A percentile compares a stretch with the other conserved stretches of the same genome.
Conservation (phyloP, 306 rosid species). For the Vigna trinervia region DNA sequence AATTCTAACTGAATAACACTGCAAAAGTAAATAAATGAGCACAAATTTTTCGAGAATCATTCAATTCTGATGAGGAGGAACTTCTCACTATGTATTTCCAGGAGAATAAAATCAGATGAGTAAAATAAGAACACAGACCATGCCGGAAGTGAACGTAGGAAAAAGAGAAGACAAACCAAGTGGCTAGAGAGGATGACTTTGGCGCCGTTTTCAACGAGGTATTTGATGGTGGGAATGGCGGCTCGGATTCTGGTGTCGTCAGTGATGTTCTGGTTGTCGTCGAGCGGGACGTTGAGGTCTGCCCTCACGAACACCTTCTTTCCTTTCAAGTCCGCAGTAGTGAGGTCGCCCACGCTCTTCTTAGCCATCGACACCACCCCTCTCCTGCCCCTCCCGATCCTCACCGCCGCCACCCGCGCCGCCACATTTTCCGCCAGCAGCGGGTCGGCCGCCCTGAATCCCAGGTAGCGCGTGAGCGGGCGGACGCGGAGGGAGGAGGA, state of each 20-base stretch:
- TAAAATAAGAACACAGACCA: too few species aligned
- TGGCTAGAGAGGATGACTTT: conserved; percentile 95
- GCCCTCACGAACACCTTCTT: conserved; percentile 93
- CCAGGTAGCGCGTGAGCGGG: conserved; percentile 68
- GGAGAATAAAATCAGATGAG: too few species aligned
- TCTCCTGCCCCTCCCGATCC: conserved; percentile 52
- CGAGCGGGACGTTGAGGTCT: conserved; percentile 91
- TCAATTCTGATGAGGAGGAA: too few species aligned
- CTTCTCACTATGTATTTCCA: too few species aligned
- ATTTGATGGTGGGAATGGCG: conserved; percentile 91
- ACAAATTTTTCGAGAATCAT: not conserved
- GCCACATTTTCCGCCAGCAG: conserved; percentile 67
- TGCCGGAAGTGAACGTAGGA: not conserved
- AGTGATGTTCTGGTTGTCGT: conserved; percentile 87
- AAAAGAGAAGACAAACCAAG: conserved; percentile 58
- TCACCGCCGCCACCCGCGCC: conserved; percentile 55
- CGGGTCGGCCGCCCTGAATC: conserved; percentile 83
- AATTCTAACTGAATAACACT: not conserved
- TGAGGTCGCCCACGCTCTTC: conserved; percentile 89
- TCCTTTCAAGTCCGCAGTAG: conserved; percentile 75
- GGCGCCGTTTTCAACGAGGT: conserved; percentile 83
- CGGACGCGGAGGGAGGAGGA: conserved; percentile 67
- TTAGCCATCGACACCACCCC: conserved; percentile 86
- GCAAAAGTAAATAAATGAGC: not conserved
- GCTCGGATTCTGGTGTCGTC: conserved; percentile 97